Base-by-base conservation (phyloP, 371 early-diverging fungal genomes). In the Mucor racemosus region DNA sequence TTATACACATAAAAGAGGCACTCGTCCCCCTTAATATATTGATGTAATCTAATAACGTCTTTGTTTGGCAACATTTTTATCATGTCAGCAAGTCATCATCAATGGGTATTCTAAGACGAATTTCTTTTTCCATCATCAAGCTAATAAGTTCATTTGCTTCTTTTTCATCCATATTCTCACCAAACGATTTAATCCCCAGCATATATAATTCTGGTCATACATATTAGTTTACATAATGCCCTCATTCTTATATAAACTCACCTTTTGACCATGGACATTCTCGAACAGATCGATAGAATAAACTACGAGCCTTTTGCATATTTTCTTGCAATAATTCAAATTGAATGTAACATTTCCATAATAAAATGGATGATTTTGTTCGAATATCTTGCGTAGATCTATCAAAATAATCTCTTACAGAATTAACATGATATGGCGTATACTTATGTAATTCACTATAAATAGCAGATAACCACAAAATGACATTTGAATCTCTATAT, bases 251-350 rank as follows among this genome's bases (percentile, higher is more conserved):
- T 14, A 15, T 5, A 41, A 0, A 36, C 64, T 61, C 73, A 88
- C 88, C 86, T 81, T 91, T 91, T 36, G 86, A 82, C 91, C 91
- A 91, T 13, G 91, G 91, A 72, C 91, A 91, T 58, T 86, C 86
- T 38, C 86, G 79, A 13, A 91, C 64, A 8, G 89, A 84, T 7
- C 87, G 77, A 69, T 84, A 89, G 53, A 86, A 83, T 34, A 91
- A 64, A 40, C 72, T 58, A 42, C 84, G 85, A 21, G 88, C 87
- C 65, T 67, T 73, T 8, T 67, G 68, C 4, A 54, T 40, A 41
- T 85, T 73, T 6, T 72, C 73, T 55, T 80, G 66, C 19, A 70
- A 64, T 7, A 80, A 56, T 66, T 91, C 91, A 69, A 87, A 85
- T 40, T 86, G 72, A 59, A 91, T 85, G 63, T 84, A 86, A 1